phyloP scores from a whole-genome alignment of 345 rosid genomes.

The Euclidium syriacum region DNA sequence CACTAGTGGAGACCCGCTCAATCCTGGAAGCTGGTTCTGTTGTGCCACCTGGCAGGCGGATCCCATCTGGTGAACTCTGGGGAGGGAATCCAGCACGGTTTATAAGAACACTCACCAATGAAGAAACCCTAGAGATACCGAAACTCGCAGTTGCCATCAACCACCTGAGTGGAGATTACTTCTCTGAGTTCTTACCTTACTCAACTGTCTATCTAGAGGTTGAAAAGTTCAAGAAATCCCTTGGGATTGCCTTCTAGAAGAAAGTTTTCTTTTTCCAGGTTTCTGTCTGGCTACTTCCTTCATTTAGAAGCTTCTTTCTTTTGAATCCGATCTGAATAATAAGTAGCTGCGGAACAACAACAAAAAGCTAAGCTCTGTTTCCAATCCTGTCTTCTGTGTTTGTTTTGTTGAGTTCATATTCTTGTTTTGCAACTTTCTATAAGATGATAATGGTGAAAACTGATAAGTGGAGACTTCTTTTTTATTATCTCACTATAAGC shows the following conservation, averaged over 20 bases:
- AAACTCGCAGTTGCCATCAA: constrained; percentile 93
- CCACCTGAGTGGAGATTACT: constrained; percentile 68
- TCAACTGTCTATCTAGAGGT: constrained; percentile 91
- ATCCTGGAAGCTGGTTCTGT: constrained; percentile 96
- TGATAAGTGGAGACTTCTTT: neutral
- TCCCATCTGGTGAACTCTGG: constrained; percentile 96
- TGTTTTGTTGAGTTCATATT: neutral
- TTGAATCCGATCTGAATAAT: constrained; percentile 14
- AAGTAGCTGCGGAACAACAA: constrained; percentile 30
- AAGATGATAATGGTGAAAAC: constrained; percentile 26
- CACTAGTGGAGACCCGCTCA: constrained; percentile 83
- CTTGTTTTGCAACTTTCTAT: constrained; percentile 3
- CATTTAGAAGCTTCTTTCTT: neutral
- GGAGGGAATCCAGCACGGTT: constrained; percentile 97
- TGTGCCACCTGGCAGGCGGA: constrained; percentile 92
- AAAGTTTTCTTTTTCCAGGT: constrained; percentile 19
- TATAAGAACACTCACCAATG: constrained; percentile 76
- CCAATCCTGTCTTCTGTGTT: constrained; percentile 17
- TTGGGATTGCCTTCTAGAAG: constrained; percentile 55
- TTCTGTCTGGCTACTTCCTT: constrained; percentile 15
- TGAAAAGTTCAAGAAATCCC: constrained; percentile 76
- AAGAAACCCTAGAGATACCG: constrained; percentile 89
- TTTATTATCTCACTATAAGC: neutral
- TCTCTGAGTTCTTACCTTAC: constrained; percentile 89
- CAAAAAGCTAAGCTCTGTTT: constrained; percentile 18